Evolutionary conservation across 2,329 filamentous ascomycete genomes (phyloP).

Genomic region (Dryadomyces sulphureus): DNA sequence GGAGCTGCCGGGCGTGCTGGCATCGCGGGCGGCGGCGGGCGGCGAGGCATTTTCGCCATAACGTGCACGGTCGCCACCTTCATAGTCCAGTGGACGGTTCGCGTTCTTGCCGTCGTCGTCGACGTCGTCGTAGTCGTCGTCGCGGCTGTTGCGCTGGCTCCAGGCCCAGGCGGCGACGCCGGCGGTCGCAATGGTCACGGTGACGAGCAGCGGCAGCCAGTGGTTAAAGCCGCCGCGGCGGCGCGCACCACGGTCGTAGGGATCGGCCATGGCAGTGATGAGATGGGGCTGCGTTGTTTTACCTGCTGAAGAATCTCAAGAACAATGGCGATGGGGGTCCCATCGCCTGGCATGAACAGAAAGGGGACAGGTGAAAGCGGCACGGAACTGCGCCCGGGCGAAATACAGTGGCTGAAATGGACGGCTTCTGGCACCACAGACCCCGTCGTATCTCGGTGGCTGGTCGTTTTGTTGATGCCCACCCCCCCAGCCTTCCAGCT

Average conservation of each 20-base stretch:
- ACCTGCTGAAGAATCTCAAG: too few relatives aligned
- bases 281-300: too few relatives aligned
- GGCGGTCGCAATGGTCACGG: slow-evolving; percentile 73
- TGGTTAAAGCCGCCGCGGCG: slow-evolving; percentile 56
- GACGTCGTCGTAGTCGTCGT: slow-evolving; percentile 48
- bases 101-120: slow-evolving; percentile 17
- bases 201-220: slow-evolving; percentile 80
- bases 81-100: slow-evolving; percentile 26
- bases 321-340: too few relatives aligned
- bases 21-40: slow-evolving; percentile 21
- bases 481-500: background rate
- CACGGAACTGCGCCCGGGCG: too few relatives aligned
- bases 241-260: slow-evolving; percentile 38
- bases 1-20: slow-evolving; percentile 8
- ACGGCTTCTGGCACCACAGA: too few relatives aligned
- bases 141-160: slow-evolving; percentile 69
- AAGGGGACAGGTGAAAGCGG: too few relatives aligned
- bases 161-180: slow-evolving; percentile 85
- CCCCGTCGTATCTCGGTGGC: slow-evolving; percentile 1
- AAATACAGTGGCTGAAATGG: too few relatives aligned
- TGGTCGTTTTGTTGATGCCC: slow-evolving; percentile 2
- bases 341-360: too few relatives aligned
- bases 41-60: slow-evolving; percentile 36
- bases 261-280: slow-evolving; percentile 41
- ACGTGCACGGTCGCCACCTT: slow-evolving; percentile 27